A percentile compares a stretch with the other conserved stretches of the same genome.
Evolutionary conservation across 1,139 yeast species (phyloP).

Genomic region (Protomyces macrosporus): DNA sequence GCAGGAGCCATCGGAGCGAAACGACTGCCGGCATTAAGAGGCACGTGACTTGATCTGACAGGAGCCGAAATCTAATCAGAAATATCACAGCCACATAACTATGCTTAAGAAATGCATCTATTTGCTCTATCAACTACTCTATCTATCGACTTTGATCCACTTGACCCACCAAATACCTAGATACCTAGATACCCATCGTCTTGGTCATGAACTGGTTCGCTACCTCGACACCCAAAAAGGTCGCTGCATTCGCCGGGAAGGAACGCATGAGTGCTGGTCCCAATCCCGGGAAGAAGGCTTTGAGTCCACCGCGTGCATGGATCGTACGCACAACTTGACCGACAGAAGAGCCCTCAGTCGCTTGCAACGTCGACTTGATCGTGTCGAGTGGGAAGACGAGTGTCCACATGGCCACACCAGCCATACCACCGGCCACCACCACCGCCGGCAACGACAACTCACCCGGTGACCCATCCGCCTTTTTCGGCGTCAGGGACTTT

Average conservation of each 20-base stretch:
- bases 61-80: no score
- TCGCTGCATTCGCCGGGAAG: conserved; percentile 98
- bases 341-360: conserved; percentile 50
- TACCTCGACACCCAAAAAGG: conserved; percentile 90
- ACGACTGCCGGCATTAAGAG: no score
- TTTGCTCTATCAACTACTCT: no score
- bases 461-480: conserved; percentile 51
- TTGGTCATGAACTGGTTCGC: conserved; percentile 59
- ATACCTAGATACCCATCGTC: conserved; percentile 13
- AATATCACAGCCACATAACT: no score
- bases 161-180: background rate
- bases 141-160: no score
- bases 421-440: conserved; percentile 86
- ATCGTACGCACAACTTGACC: conserved; percentile 60
- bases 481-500: conserved; percentile 54
- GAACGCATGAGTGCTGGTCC: conserved; percentile 94
- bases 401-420: conserved; percentile 96
- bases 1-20: no score
- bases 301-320: conserved; percentile 67
- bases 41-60: no score
- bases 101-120: no score
- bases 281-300: conserved; percentile 94
- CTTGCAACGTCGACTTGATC: conserved; percentile 75
- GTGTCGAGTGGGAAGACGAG: conserved; percentile 96
- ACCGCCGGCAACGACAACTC: conserved; percentile 84